Conservation (phyloP, 345 rosid genomes). For the Dipteronia sinensis region DNA sequence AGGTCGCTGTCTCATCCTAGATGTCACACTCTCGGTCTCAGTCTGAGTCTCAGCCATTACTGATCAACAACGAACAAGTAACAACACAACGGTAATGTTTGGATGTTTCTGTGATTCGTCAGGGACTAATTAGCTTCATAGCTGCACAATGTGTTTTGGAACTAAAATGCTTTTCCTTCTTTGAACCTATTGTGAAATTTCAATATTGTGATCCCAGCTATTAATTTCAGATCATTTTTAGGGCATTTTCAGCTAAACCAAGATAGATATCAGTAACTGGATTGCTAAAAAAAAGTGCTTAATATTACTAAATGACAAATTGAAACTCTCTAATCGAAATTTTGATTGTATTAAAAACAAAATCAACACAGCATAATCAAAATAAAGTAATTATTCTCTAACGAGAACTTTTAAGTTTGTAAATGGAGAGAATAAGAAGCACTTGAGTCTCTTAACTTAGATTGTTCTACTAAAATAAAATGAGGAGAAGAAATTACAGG, state of each 20-base stretch:
- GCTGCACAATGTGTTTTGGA: no score
- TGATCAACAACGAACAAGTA: not conserved
- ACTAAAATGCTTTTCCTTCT: not conserved
- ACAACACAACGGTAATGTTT: not conserved
- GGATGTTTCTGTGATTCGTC: not conserved
- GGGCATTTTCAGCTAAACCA: no score
- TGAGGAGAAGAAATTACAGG: not conserved
- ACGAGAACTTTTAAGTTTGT: not conserved
- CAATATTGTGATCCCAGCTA: not conserved
- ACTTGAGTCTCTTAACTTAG: not conserved
- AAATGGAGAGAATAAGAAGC: not conserved
- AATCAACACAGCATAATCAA: not conserved
- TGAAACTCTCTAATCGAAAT: not conserved
- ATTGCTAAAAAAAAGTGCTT: not conserved
- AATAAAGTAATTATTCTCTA: not conserved
- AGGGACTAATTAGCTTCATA: not conserved
- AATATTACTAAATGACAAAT: not conserved
- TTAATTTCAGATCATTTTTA: no score
- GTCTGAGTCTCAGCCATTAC: conserved; percentile 23
- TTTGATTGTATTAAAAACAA: not conserved
- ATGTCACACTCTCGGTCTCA: conserved; percentile 23
- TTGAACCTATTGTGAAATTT: not conserved
- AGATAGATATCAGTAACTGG: not conserved
- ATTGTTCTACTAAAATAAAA: not conserved
- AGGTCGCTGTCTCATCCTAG: conserved; percentile 60